These are phyloP conservation scores for Suillus paluster DNA, from an alignment of 768 basidiomycete species.

Conservation along the genomic window DNA sequence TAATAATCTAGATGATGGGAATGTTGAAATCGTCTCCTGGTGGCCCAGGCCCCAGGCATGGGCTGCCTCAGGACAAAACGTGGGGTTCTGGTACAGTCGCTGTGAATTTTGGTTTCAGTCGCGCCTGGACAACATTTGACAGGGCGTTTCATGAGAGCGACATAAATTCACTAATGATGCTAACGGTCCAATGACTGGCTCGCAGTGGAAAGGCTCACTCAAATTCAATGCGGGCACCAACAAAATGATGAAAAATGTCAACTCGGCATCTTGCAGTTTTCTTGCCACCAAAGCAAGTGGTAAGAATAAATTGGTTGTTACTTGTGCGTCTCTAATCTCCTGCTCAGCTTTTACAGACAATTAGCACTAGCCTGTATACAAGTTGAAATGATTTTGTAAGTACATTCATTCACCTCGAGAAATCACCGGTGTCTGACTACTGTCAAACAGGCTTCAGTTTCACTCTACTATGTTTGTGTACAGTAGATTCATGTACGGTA, in stretches of 20 bases:
- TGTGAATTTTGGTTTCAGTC: background rate
- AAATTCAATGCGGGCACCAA: background rate
- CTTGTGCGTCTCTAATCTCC: background rate
- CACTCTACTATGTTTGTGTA: background rate
- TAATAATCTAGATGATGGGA: background rate
- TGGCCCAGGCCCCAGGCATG: background rate
- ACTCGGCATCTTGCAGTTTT: background rate
- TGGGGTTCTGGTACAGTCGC: background rate
- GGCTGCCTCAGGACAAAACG: background rate
- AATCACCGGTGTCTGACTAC: background rate
- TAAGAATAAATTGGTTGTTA: background rate
- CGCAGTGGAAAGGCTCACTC: background rate
- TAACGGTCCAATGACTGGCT: background rate
- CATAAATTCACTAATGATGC: background rate
- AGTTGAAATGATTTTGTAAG: background rate
- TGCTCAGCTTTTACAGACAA: background rate
- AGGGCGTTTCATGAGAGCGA: background rate
- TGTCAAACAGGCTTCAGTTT: background rate
- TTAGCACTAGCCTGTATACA: background rate
- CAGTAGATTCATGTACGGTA: too few species aligned
- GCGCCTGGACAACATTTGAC: background rate
- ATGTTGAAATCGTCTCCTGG: background rate
- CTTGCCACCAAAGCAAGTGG: background rate
- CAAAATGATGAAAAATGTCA: background rate
- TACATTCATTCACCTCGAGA: background rate